These are phyloP conservation scores for Vitis riparia DNA, from an alignment of 164 flowering plant genomes.

Conservation along the genomic window DNA sequence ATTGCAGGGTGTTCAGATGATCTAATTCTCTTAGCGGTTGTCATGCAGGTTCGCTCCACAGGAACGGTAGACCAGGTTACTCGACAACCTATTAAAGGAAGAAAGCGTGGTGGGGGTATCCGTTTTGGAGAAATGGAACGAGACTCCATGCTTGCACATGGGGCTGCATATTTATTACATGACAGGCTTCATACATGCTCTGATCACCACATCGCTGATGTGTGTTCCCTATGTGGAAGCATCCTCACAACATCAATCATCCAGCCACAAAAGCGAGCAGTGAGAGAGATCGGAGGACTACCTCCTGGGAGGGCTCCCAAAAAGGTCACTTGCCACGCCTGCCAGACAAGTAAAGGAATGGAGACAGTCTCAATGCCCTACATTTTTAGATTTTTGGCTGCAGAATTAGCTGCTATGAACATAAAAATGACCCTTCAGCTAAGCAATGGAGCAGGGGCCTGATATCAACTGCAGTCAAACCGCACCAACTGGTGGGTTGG, in stretches of 20 bases:
- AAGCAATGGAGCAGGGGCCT: conserved; percentile 40
- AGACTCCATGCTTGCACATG: conserved; percentile 90
- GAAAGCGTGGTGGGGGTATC: conserved; percentile 92
- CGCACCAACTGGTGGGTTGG: too few relatives aligned
- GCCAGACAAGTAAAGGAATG: conserved; percentile 86
- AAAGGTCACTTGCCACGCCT: conserved; percentile 75
- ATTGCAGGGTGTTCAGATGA: too few relatives aligned
- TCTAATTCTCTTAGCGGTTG: not conserved
- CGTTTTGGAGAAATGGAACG: conserved; percentile 99
- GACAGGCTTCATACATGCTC: conserved; percentile 94
- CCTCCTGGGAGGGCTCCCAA: conserved; percentile 60
- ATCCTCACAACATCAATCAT: conserved; percentile 61
- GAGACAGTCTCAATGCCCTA: conserved; percentile 97
- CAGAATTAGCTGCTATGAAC: conserved; percentile 95
- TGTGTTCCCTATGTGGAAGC: conserved; percentile 89
- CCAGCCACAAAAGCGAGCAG: conserved; percentile 50
- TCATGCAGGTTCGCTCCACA: conserved; percentile 80
- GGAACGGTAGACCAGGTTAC: conserved; percentile 81
- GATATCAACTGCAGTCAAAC: conserved; percentile 13
- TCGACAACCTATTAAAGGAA: conserved; percentile 87
- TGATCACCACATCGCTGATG: conserved; percentile 88
- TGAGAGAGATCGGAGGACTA: conserved; percentile 44
- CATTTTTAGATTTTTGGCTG: conserved; percentile 80
- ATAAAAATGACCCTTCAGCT: conserved; percentile 72
- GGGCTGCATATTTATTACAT: conserved; percentile 86